phyloP scores from a whole-genome alignment of 2,329 filamentous ascomycete genomes.

The Paraphoma chrysanthemicola region DNA sequence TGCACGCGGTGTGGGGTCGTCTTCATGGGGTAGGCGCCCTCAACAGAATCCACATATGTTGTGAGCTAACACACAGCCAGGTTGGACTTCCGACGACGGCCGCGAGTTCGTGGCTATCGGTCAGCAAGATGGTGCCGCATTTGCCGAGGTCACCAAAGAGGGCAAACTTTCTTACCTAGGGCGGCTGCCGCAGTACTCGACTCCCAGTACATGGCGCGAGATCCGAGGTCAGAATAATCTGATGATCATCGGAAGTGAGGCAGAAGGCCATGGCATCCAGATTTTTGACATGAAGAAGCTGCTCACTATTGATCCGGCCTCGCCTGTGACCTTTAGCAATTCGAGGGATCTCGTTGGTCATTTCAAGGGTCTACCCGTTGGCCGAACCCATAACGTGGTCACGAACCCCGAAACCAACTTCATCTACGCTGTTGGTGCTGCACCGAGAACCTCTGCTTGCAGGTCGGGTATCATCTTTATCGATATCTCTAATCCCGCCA shows the following conservation, averaged over 20 bases:
- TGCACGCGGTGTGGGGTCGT: conserved; percentile 51
- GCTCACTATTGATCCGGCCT: conserved; percentile 41
- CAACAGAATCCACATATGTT: not conserved
- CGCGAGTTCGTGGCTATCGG: conserved; percentile 64
- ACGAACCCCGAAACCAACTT: conserved; percentile 47
- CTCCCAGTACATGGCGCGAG: conserved; percentile 61
- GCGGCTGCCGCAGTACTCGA: conserved; percentile 57
- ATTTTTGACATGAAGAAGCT: conserved; percentile 67
- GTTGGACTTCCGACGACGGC: conserved; percentile 60
- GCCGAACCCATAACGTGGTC: conserved; percentile 48
- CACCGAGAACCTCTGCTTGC: conserved; percentile 50
- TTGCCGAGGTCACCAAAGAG: conserved; percentile 59
- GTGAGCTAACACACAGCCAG: conserved; percentile 9
- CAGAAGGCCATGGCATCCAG: conserved; percentile 62
- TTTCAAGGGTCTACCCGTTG: conserved; percentile 43
- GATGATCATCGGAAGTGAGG: conserved; percentile 52
- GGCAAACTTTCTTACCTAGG: conserved; percentile 62
- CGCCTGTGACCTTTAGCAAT: conserved; percentile 45
- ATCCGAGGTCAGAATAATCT: conserved; percentile 56
- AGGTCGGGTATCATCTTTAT: conserved; percentile 65
- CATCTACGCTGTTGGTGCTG: conserved; percentile 48
- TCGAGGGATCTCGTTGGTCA: conserved; percentile 41
- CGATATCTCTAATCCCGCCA: conserved; percentile 61
- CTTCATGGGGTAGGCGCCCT: conserved; percentile 53
- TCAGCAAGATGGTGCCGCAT: conserved; percentile 62